These are phyloP conservation scores for Juglanconis oblonga DNA, from an alignment of 2,329 filamentous ascomycete species.

Conservation along the genomic window DNA sequence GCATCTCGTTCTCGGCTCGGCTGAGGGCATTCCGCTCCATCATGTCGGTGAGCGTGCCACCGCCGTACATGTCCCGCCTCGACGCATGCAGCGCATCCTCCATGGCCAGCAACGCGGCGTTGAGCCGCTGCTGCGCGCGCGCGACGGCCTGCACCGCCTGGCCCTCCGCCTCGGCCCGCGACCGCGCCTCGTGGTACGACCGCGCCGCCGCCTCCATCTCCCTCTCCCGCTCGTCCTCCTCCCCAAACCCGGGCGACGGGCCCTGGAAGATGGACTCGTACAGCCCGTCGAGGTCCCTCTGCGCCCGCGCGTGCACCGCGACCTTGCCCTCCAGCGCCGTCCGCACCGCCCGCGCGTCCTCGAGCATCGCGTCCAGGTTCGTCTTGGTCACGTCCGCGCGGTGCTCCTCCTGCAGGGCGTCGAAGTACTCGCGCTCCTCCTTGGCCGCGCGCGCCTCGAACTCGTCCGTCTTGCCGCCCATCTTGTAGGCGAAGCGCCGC, in stretches of 20 bases:
- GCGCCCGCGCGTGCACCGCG: slow-evolving; percentile 35
- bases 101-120: slow-evolving; percentile 34
- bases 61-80: slow-evolving; percentile 47
- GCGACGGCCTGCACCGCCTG: slow-evolving; percentile 39
- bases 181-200: slow-evolving; percentile 35
- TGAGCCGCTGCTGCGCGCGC: slow-evolving; percentile 36
- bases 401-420: slow-evolving; percentile 47
- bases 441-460: slow-evolving; percentile 47
- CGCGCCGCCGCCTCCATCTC: slow-evolving; percentile 31
- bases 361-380: slow-evolving; percentile 36
- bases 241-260: slow-evolving; percentile 48
- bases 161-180: slow-evolving; percentile 36
- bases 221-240: slow-evolving; percentile 48
- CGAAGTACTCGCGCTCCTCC: slow-evolving; percentile 54
- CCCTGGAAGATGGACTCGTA: slow-evolving; percentile 54
- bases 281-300: slow-evolving; percentile 46
- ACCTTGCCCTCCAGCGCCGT: slow-evolving; percentile 34
- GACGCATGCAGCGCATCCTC: slow-evolving; percentile 40
- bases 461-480: slow-evolving; percentile 46
- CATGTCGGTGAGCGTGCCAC: slow-evolving; percentile 46
- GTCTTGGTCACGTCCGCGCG: slow-evolving; percentile 41
- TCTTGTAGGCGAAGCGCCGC: slow-evolving; percentile 49
- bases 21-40: slow-evolving; percentile 51
- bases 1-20: slow-evolving; percentile 41
- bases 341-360: slow-evolving; percentile 35